phyloP scores from a whole-genome alignment of 148 eudicot genomes.

The Mesembryanthemum crystallinum region DNA sequence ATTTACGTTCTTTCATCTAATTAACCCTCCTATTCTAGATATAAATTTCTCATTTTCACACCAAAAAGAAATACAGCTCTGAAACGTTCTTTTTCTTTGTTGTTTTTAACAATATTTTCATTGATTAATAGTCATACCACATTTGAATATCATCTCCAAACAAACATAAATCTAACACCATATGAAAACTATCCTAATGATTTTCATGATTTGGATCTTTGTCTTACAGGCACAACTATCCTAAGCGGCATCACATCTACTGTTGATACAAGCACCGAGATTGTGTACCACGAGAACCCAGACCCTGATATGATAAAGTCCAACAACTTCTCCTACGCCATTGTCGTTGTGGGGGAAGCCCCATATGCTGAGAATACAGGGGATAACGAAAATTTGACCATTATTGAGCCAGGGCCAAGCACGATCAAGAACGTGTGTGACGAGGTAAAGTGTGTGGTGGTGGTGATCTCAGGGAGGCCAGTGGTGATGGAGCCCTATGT shows the following conservation, averaged over 20 bases:
- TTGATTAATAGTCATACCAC: too few relatives aligned
- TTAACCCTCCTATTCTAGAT: not conserved
- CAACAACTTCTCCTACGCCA: conserved; percentile 44
- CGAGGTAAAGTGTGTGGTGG: conserved; percentile 40
- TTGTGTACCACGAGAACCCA: conserved; percentile 38
- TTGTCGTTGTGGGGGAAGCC: conserved; percentile 57
- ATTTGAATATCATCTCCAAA: not conserved
- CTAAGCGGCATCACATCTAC: conserved; percentile 25
- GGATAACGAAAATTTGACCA: conserved; percentile 42
- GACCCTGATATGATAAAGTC: conserved; percentile 29
- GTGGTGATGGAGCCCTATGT: conserved; percentile 45
- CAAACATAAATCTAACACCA: too few relatives aligned
- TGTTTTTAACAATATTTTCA: too few relatives aligned
- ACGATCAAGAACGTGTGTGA: conserved; percentile 38
- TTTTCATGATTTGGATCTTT: too few relatives aligned
- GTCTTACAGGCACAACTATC: conserved; percentile 25
- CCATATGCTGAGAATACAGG: conserved; percentile 48
- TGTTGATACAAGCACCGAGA: conserved; percentile 37
- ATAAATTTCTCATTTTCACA: too few relatives aligned
- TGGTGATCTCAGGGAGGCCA: conserved; percentile 52
- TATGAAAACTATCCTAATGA: too few relatives aligned
- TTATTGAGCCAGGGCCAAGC: conserved; percentile 35
- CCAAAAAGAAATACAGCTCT: too few relatives aligned
- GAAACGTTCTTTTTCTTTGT: too few relatives aligned
- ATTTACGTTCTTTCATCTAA: not conserved